Evolutionary conservation across 2,329 filamentous ascomycete genomes (phyloP).

Genomic region (Chrysosporium queenslandicum): DNA sequence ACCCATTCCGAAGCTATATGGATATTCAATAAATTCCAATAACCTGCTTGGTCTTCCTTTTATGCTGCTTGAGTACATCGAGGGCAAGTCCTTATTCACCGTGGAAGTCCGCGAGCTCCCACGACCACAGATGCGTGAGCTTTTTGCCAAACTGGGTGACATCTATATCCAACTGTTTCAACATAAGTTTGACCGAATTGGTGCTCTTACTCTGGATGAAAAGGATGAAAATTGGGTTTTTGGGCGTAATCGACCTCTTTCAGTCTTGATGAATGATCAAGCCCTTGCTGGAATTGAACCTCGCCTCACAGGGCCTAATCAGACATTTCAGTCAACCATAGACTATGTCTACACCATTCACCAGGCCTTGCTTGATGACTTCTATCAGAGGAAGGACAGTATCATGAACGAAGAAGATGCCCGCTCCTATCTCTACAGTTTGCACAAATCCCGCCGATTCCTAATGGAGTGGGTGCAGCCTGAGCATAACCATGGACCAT

Average conservation of each 20-base stretch:
- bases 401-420: slow-evolving; percentile 11
- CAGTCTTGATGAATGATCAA: slow-evolving; percentile 7
- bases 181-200: slow-evolving; percentile 10
- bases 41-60: slow-evolving; percentile 13
- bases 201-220: slow-evolving; percentile 7
- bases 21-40: slow-evolving; percentile 11
- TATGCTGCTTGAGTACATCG: slow-evolving; percentile 11
- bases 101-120: neutral
- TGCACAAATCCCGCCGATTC: neutral
- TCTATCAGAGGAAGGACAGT: slow-evolving; percentile 4
- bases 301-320: neutral
- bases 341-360: slow-evolving; percentile 6
- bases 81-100: slow-evolving; percentile 6
- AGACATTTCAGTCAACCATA: slow-evolving; percentile 4
- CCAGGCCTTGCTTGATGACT: slow-evolving; percentile 12
- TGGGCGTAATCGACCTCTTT: slow-evolving; percentile 7
- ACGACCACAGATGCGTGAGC: neutral
- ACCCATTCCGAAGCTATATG: slow-evolving; percentile 16
- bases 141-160: slow-evolving; percentile 1
- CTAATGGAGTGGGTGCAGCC: slow-evolving; percentile 8
- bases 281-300: slow-evolving; percentile 2
- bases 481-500: slow-evolving; percentile 11
- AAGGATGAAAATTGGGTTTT: slow-evolving; percentile 12
- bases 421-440: slow-evolving; percentile 11
- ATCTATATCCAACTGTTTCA: slow-evolving; percentile 9